Base-by-base conservation (phyloP, 805 yeast genomes). In the Suhomyces vadensis region DNA sequence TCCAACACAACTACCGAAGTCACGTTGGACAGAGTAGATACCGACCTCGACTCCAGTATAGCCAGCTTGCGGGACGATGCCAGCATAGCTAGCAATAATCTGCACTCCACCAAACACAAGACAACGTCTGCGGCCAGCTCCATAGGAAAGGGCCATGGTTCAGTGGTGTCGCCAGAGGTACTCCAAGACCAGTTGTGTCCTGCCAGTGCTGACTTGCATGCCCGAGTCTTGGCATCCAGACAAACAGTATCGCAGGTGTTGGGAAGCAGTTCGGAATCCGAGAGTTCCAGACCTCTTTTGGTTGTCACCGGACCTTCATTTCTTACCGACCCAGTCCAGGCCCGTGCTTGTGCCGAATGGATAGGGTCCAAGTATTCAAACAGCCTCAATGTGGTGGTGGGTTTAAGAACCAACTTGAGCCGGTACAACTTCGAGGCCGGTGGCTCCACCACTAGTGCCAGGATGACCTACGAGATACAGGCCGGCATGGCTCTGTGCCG, bases 151-250 rank as follows among this genome's bases (percentile, higher is more conserved):
- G 73, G 73, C 7, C 63, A 64, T 19, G 58, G 63, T 31, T 63
- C 71, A 1, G 61, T 72, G 17, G 68, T 74, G 3, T 74, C 67
- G 48, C 78, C 79, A 0, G 76, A 72, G 45, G 68, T 73, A 6
- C 57, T 72, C 6, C 78, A 73, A 44, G 63, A 64, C 38, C 61
- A 61, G 37, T 46, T 74, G 23, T 65, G 58, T 38, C 77, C 78
- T 3, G 56, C 63, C 4, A 51, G 65, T 23, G 60, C 58, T 8
- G 38, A 40, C 2, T 49, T 67, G 16, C 54, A 63, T 25, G 26
- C 45, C 8, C 63, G 66, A 42, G 64, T 73, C 5, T 51, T 65
- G 17, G 42, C 45, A 1, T 61, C 65, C 46, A 56, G 78, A 46
- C 48, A 55, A 6, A 41, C 47, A 4, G 26, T 43, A 4, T n/a